phyloP scores from a whole-genome alignment of 2,329 filamentous ascomycete species.

The Orbilia quercus region DNA sequence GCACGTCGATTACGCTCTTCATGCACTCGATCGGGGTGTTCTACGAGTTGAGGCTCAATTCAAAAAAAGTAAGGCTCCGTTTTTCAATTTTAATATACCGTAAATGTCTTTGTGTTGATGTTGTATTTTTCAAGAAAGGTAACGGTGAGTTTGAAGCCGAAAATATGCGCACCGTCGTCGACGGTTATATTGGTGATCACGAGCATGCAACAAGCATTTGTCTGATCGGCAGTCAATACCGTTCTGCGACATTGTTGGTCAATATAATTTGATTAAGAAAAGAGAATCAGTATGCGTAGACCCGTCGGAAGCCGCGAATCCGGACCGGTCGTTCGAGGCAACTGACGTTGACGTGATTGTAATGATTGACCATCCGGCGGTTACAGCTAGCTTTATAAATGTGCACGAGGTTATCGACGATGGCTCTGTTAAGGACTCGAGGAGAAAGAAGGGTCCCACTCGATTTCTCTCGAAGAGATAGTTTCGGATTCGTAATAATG shows the following conservation, averaged over 20 bases:
- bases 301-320: neutral
- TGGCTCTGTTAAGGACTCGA: slow-evolving; percentile 29
- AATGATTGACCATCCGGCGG: too few relatives aligned
- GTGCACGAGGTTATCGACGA: slow-evolving; percentile 25
- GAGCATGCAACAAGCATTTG: slow-evolving; percentile 15
- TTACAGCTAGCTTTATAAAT: neutral
- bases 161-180: slow-evolving; percentile 25
- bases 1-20: slow-evolving; percentile 9
- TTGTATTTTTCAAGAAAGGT: slow-evolving; percentile 32
- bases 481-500: slow-evolving; percentile 52
- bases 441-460: neutral
- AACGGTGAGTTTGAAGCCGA: slow-evolving; percentile 39
- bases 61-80: neutral
- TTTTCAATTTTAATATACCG: neutral
- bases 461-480: slow-evolving; percentile 16
- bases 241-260: neutral
- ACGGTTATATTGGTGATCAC: slow-evolving; percentile 23
- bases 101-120: slow-evolving; percentile 37
- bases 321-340: too few relatives aligned
- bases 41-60: neutral
- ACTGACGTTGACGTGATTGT: too few relatives aligned
- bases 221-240: slow-evolving; percentile 23
- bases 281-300: neutral
- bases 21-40: slow-evolving; percentile 16
- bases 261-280: neutral